phyloP scores from a whole-genome alignment of 163 green algal genomes.

The Prototheca stagnorum region DNA sequence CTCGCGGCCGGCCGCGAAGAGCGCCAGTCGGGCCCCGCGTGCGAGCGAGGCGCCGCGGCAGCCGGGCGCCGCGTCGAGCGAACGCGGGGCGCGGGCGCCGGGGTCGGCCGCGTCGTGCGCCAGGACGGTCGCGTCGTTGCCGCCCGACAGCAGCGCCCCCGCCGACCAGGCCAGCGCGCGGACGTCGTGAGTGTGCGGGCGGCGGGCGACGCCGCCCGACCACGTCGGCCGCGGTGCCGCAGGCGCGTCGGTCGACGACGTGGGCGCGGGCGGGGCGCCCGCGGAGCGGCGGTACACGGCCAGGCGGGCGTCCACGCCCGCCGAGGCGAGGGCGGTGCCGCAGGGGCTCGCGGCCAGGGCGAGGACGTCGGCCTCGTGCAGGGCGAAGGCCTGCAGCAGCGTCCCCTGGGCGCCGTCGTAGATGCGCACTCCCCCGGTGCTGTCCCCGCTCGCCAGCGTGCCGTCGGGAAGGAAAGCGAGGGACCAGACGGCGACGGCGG shows the following conservation, averaged over 20 bases:
- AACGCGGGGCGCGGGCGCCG: not conserved
- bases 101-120: conserved; percentile 33
- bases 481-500: conserved; percentile 45
- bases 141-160: conserved; percentile 45
- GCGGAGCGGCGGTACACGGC: conserved; percentile 15
- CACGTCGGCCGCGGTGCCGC: conserved; percentile 31
- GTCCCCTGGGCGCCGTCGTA: conserved; percentile 77
- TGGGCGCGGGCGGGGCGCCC: conserved; percentile 6
- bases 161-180: conserved; percentile 41
- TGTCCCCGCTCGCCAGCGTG: conserved; percentile 73
- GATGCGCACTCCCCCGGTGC: conserved; percentile 55
- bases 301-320: conserved; percentile 63
- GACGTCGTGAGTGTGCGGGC: conserved; percentile 78
- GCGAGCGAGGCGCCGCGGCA: not conserved
- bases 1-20: not conserved
- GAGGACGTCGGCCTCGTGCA: conserved; percentile 69
- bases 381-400: conserved; percentile 38
- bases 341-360: conserved; percentile 48
- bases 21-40: conserved; percentile 11
- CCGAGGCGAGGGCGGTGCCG: conserved; percentile 56
- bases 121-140: conserved; percentile 76
- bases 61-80: not conserved
- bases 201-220: conserved; percentile 55
- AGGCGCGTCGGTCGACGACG: too few species aligned
- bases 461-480: conserved; percentile 66